Percentiles rank a stretch among this genome's conserved stretches.
phyloP scores from a whole-genome alignment of 2,329 filamentous ascomycete genomes.

The Exophiala phaeomuriformis region DNA sequence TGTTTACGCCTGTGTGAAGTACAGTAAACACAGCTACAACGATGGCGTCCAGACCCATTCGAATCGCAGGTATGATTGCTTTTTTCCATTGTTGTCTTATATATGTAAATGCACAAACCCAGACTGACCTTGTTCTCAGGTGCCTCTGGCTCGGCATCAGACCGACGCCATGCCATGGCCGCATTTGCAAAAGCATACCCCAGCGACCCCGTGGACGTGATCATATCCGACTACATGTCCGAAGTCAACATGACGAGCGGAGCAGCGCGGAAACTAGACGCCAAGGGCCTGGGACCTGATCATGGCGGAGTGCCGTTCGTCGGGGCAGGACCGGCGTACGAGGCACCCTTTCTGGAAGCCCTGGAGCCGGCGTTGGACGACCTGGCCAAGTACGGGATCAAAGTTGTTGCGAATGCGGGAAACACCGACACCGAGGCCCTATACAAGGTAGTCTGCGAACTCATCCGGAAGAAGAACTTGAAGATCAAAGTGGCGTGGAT shows the following conservation, averaged over 20 bases:
- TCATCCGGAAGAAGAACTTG: constrained; percentile 36
- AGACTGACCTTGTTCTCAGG: constrained; percentile 22
- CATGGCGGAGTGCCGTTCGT: constrained; percentile 14
- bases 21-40: neutral
- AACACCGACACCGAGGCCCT: constrained; percentile 38
- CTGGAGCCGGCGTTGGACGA: constrained; percentile 37
- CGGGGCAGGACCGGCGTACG: constrained; percentile 39
- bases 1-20: too few relatives aligned
- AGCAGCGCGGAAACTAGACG: constrained; percentile 35
- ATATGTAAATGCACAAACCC: too few relatives aligned
- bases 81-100: neutral
- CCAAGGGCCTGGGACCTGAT: constrained; percentile 8
- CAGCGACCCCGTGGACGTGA: constrained; percentile 42
- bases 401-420: constrained; percentile 41
- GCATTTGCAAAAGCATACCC: constrained; percentile 37
- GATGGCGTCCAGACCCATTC: constrained; percentile 17
- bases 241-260: constrained; percentile 47
- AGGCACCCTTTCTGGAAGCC: constrained; percentile 47
- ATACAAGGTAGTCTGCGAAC: constrained; percentile 34
- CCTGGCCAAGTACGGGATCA: constrained; percentile 37
- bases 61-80: constrained; percentile 14
- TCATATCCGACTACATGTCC: constrained; percentile 44
- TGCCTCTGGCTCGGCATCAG: constrained; percentile 41
- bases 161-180: constrained; percentile 41
- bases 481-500: constrained; percentile 43